Percentiles rank a stretch among this genome's conserved stretches.
Evolutionary conservation across 805 yeast genomes (phyloP).

Genomic region (Candida parachauliodes): DNA sequence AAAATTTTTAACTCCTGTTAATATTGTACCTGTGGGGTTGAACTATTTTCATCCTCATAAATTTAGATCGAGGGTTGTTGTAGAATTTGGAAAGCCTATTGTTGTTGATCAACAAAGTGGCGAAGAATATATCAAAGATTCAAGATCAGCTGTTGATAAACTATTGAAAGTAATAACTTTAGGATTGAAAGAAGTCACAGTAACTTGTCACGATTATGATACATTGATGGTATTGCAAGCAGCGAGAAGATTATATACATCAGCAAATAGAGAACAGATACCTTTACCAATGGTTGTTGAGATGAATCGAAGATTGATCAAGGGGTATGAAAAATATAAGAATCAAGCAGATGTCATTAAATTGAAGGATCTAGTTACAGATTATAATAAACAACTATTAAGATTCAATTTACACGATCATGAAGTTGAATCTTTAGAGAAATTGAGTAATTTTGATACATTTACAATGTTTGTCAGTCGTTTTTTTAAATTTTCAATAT

Average conservation of each 20-base stretch:
- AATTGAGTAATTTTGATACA: constrained; percentile 18
- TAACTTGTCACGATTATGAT: constrained; percentile 40
- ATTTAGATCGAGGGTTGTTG: constrained; percentile 39
- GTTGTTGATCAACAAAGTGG: constrained; percentile 28
- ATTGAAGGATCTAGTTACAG: constrained; percentile 27
- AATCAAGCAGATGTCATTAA: constrained; percentile 32
- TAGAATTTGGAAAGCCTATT: constrained; percentile 43
- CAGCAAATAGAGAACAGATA: constrained; percentile 28
- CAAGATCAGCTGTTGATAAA: constrained; percentile 23
- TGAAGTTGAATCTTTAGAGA: constrained; percentile 31
- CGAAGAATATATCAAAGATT: constrained; percentile 21
- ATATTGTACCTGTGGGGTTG: constrained; percentile 38
- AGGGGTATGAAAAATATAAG: constrained; percentile 32
- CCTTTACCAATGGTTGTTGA: constrained; percentile 41
- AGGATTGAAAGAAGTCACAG: constrained; percentile 36
- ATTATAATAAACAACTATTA: constrained; percentile 29
- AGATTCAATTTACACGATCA: constrained; percentile 38
- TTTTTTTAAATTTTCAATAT: constrained; percentile 24
- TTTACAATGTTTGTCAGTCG: constrained; percentile 23
- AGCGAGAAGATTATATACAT: constrained; percentile 37
- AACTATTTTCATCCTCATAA: constrained; percentile 41
- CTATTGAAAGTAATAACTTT: constrained; percentile 28
- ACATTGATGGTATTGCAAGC: constrained; percentile 43
- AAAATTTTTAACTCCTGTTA: constrained; percentile 21
- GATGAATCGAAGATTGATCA: constrained; percentile 36